Evolutionary conservation across 2,329 filamentous ascomycete genomes (phyloP), one percentile per base, ranked within the genome.

Genomic region (Alternaria alternata): DNA sequence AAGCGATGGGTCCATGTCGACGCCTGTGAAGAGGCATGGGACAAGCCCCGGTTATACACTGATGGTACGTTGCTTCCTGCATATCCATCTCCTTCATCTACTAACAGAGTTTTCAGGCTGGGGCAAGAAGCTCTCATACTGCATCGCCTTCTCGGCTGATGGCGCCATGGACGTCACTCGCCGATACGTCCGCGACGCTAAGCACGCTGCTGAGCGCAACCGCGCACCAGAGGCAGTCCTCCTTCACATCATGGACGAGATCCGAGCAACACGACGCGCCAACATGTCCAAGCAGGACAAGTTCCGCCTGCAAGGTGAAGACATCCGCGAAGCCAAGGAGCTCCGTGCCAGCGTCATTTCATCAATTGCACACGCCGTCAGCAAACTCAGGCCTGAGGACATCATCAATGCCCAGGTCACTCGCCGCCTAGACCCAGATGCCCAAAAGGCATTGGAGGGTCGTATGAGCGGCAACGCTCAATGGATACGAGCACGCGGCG

Each of bases 1-100:
- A 89, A 91, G 78, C 88, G 93, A 76, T 99, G 95, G 95, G 86
- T 98, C n/a, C 94, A 98, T 69, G 93, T 97, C 42, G 95, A 99
- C 78, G 89, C 90, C 34, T 97, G 94, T 74, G 95, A 98, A 77
- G 94, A 94, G 75, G 89, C 92, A 1, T 98, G 94, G 93, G 95
- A 99, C 77, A 93, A 94, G 73, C 95, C 95, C 51, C 87, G 92
- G 46, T 85, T 98, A 9, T 98, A 98, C 80, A 89, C 93, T 7
- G 93, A 97, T 79, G 94, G 87, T 88, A 81, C 60, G 84, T 79
- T 59, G 39, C 22, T 58, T 24, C 51, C 36, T 42, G 39, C 28
- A 32, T n/a, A 9, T 26, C 48, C 14, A 7, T 22, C 22, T 47
- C 56, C 28, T n/a, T 30, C 49, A 51, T 38, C 28, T 38, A 59